A percentile compares a stretch with the other conserved stretches of the same genome.
Conservation (phyloP, 2,329 filamentous ascomycete species). For the Cladophialophora psammophila region DNA sequence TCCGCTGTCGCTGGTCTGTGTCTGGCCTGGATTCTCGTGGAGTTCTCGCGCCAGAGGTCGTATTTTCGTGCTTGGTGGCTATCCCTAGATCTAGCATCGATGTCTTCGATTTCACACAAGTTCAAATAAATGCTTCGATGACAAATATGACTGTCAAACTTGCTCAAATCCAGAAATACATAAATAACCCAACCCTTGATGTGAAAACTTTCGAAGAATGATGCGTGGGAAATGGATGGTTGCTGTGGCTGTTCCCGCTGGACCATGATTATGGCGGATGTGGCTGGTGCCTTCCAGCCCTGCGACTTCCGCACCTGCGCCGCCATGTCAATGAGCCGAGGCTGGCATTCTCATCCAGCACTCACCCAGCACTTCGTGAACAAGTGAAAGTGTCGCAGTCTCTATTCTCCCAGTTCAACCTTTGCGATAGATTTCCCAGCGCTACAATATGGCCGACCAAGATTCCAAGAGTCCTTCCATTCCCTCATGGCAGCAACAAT, state of each 20-base stretch:
- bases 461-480: constrained; percentile 45
- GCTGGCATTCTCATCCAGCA: constrained; percentile 5
- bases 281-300: constrained; percentile 1
- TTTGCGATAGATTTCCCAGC: neutral
- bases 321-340: constrained; percentile 12
- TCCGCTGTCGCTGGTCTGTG: constrained; percentile 25
- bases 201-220: neutral
- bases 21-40: constrained; percentile 29
- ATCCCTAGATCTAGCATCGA: neutral
- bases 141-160: neutral
- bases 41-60: constrained; percentile 27
- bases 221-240: constrained; percentile 11
- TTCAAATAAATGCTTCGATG: neutral
- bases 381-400: neutral
- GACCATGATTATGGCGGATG: neutral
- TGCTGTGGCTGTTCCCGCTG: constrained; percentile 11
- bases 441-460: constrained; percentile 45
- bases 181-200: neutral
- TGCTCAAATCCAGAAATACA: constrained; percentile 3
- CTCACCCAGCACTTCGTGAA: neutral
- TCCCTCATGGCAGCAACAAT: constrained; percentile 49
- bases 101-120: neutral
- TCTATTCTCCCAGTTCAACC: neutral
- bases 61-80: constrained; percentile 1
- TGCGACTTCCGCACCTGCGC: neutral